A percentile compares a stretch with the other conserved stretches of the same genome.
These are phyloP conservation scores for Xylariales sp. DNA, from an alignment of 2,329 filamentous ascomycete genomes.

Conservation along the genomic window DNA sequence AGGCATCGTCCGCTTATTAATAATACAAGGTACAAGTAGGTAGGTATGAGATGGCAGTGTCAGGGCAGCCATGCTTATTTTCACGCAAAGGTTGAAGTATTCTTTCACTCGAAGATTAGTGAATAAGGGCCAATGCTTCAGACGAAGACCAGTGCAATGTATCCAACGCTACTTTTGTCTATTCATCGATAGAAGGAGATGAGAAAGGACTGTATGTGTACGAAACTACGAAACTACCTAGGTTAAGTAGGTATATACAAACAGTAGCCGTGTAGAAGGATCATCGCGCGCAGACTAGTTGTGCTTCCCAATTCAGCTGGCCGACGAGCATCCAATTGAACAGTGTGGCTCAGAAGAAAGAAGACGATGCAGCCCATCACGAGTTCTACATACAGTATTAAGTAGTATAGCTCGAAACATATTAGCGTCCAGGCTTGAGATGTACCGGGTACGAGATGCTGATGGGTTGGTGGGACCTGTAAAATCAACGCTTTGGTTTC, in stretches of 20 bases:
- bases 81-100: too few relatives aligned
- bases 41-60: too few relatives aligned
- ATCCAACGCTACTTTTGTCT: too few relatives aligned
- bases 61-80: too few relatives aligned
- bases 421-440: slow-evolving; percentile 19
- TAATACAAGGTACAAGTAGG: slow-evolving; percentile 12
- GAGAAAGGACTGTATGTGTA: too few relatives aligned
- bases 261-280: too few relatives aligned
- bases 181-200: too few relatives aligned
- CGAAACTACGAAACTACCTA: too few relatives aligned
- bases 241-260: too few relatives aligned
- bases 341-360: slow-evolving; percentile 10
- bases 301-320: slow-evolving; percentile 37
- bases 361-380: slow-evolving; percentile 24
- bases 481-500: not conserved
- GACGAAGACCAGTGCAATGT: too few relatives aligned
- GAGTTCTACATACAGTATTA: not conserved
- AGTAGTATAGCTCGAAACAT: slow-evolving; percentile 13
- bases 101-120: too few relatives aligned
- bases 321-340: slow-evolving; percentile 33
- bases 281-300: slow-evolving; percentile 12
- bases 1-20: slow-evolving; percentile 24
- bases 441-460: not conserved
- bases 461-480: not conserved
- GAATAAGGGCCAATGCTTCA: too few relatives aligned